These are phyloP conservation scores for Neurospora sp. DNA, from an alignment of 495 filamentous ascomycete species.

Conservation along the genomic window DNA sequence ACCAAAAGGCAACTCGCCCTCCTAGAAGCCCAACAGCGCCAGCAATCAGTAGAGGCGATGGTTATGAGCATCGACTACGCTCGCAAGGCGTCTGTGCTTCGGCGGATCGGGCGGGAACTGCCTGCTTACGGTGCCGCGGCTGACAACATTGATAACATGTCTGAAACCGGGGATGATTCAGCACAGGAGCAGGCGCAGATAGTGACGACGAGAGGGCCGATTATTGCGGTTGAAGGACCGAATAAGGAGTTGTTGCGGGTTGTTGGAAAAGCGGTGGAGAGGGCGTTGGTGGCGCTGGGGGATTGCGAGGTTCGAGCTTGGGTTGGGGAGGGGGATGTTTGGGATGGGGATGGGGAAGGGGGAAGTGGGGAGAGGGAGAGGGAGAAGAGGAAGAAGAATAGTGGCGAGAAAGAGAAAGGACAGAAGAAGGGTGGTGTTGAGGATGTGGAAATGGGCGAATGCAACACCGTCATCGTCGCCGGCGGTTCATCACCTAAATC, in stretches of 20 bases:
- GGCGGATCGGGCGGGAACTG: slow-evolving; percentile 13
- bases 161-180: slow-evolving; percentile 32
- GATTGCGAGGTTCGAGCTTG: slow-evolving; percentile 50
- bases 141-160: neutral
- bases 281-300: slow-evolving; percentile 43
- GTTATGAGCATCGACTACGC: slow-evolving; percentile 62
- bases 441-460: neutral
- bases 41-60: slow-evolving; percentile 49
- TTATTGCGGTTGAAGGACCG: slow-evolving; percentile 76
- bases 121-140: neutral
- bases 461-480: neutral
- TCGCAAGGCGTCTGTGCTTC: slow-evolving; percentile 45
- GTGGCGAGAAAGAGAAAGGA: neutral
- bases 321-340: slow-evolving; percentile 17
- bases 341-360: slow-evolving; percentile 17
- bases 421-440: slow-evolving; percentile 6
- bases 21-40: neutral
- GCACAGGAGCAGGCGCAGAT: slow-evolving; percentile 26
- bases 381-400: neutral
- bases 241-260: slow-evolving; percentile 41
- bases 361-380: slow-evolving; percentile 25
- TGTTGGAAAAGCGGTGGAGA: slow-evolving; percentile 52
- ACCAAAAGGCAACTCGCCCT: neutral
- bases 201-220: slow-evolving; percentile 46
- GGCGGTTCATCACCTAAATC: neutral